Conservation (phyloP, 2,329 filamentous ascomycete genomes). For the Verticillium dahliae region DNA sequence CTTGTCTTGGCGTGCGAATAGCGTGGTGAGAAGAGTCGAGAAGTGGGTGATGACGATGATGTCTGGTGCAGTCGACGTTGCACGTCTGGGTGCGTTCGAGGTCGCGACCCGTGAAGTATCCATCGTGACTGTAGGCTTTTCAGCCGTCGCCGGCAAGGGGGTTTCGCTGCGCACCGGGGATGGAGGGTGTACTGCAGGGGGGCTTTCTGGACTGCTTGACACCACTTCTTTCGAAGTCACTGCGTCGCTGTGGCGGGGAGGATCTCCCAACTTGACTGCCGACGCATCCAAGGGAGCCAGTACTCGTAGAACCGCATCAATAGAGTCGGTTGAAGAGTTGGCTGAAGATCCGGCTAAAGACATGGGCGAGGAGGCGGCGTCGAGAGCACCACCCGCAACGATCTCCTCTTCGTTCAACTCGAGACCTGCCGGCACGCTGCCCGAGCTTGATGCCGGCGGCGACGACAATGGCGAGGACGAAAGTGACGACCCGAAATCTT, state of each 20-base stretch:
- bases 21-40: conserved; percentile 40
- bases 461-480: conserved; percentile 9
- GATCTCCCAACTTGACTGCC: neutral
- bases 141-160: neutral
- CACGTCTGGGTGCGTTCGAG: neutral
- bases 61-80: conserved; percentile 23
- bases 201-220: neutral
- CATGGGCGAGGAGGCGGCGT: neutral
- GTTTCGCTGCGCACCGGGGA: neutral
- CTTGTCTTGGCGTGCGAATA: conserved; percentile 44
- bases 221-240: neutral
- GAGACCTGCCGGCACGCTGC: neutral
- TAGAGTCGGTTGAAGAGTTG: no score
- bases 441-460: conserved; percentile 7
- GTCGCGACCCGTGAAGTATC: no score
- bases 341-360: neutral
- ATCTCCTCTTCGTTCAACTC: neutral
- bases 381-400: neutral
- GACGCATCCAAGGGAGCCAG: neutral
- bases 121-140: neutral
- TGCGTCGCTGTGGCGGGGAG: neutral
- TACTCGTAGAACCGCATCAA: neutral
- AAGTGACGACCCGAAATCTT: conserved; percentile 20
- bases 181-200: neutral
- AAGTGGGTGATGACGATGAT: conserved; percentile 51